Evolutionary conservation across 2,329 filamentous ascomycete genomes (phyloP), one percentile per base, ranked within the genome.

Genomic region (Aspergillus sp.): DNA sequence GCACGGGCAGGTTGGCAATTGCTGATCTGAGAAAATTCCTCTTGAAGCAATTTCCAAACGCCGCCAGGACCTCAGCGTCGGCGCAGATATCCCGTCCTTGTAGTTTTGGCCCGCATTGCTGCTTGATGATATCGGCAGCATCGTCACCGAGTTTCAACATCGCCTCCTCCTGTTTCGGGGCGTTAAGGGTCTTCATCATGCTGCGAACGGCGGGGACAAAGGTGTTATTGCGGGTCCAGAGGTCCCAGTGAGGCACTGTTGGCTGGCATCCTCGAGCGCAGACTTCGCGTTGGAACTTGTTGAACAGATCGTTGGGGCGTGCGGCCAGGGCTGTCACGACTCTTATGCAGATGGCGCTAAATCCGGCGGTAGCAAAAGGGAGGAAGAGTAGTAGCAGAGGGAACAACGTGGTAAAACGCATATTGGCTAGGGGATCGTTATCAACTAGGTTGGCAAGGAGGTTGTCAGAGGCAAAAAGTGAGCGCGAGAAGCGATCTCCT

Each of bases 261-360:
- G 70, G 70, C 41, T 71, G 67, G 38, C 70, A 73, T 49, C 70
- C 70, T 34, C 53, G 58, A 15, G 70, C 68, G 55, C 70, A 73
- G 61, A 73, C 68, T 48, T 73, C 70, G 15, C 61, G 64, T 58
- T 73, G 70, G 55, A 73, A 73, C 48, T 68, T 69, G 20, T 69
- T 60, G 61, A 68, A 72, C 13, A 73, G 48, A 18, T 71, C 65
- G 41, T 59, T 60, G 2, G 70, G 70, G 53, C 70, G 68, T 47
- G 68, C 63, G 43, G 68, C 64, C 12, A 73, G 64, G 7, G 91
- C 90, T 41, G 93, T 89, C n/a, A 97, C 91, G 24, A 96, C 92
- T 53, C 79, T 96, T 62, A 90, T 86, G 70, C 89, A 97, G 47
- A 90, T 88, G 58, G 92, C 91, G 24, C 68, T 68, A 54, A 71